Base-by-base conservation (phyloP, 225 moss, liverwort and hornwort genomes). In the Physcomitrium patens region DNA sequence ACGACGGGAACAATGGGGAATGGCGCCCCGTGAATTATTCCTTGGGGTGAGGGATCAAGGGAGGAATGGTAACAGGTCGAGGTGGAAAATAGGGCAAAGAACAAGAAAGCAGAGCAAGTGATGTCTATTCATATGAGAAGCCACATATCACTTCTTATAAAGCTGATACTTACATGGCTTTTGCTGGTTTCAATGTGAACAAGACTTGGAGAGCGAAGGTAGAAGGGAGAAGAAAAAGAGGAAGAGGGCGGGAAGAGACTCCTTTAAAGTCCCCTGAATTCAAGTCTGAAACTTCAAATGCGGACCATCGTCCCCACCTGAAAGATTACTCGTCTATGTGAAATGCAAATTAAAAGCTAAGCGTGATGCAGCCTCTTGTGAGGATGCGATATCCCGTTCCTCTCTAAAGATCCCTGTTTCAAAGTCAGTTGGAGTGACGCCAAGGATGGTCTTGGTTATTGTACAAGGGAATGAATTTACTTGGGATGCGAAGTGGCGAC, bases 401-500 rank as follows among this genome's bases (percentile, higher is more conserved):
- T 70, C 48, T 63, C 76, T 60, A 17, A 22, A 13, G 31, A 11
- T 16, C 23, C 14, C 19, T 53, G 26, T 45, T 65, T 2, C 19
- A 23, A 43, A 54, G 1, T 19, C 63, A n/a, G 51, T 73, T 45
- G 76, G 78, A 31, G 71, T 71, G 52, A 60, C 62, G 47, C 46
- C 67, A 45, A 78, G 79, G 63, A 84, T 87, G 81, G 80, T 90
- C 20, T 59, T 86, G 15, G 85, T 85, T 48, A 61, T 87, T 50
- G 68, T 75, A 44, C 87, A 90, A 68, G 81, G 84, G 69, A 85
- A 87, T 31, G 69, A 83, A 18, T 83, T 90, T 48, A 82, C 87
- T 8, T 90, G 90, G 87, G 87, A 90, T 84, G 87, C 90, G 70
- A 87, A 87, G 65, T 90, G 90, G 90, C 76, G 79, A 43, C 87